These are phyloP conservation scores for Beta macrorhiza DNA, from an alignment of 179 eudicot genomes.

Conservation along the genomic window DNA sequence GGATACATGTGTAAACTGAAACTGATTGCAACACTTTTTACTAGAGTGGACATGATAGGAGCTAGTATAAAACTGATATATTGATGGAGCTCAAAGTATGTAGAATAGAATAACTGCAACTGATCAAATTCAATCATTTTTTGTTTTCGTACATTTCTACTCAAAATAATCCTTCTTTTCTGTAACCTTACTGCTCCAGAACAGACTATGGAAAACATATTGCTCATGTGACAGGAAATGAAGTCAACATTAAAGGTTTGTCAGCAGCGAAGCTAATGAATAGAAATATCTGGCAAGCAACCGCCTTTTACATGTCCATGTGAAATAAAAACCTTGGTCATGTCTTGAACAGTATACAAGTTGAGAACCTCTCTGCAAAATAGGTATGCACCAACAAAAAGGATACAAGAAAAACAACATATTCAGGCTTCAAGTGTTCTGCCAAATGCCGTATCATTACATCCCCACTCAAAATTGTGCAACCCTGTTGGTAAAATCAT, in stretches of 20 bases:
- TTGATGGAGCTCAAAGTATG: background rate
- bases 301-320: background rate
- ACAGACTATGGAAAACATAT: background rate
- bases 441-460: constrained; percentile 91
- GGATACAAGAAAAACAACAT: constrained; percentile 97
- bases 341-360: background rate
- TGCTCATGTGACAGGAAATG: background rate
- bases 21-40: background rate
- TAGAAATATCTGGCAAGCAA: background rate
- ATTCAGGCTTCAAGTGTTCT: constrained; percentile 65
- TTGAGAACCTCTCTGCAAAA: background rate
- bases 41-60: background rate
- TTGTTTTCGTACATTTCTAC: too few relatives aligned
- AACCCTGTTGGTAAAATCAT: constrained; percentile 51
- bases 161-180: background rate
- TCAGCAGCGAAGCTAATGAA: background rate
- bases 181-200: background rate
- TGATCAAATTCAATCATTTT: too few relatives aligned
- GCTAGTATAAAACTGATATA: background rate
- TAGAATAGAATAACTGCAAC: background rate
- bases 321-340: too few relatives aligned
- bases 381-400: constrained; percentile 7
- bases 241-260: background rate
- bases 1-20: constrained; percentile 31
- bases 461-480: constrained; percentile 97